A percentile compares a stretch with the other conserved stretches of the same genome.
phyloP scores from a whole-genome alignment of 1,139 yeast genomes.

The Sugiyamaella japonica region DNA sequence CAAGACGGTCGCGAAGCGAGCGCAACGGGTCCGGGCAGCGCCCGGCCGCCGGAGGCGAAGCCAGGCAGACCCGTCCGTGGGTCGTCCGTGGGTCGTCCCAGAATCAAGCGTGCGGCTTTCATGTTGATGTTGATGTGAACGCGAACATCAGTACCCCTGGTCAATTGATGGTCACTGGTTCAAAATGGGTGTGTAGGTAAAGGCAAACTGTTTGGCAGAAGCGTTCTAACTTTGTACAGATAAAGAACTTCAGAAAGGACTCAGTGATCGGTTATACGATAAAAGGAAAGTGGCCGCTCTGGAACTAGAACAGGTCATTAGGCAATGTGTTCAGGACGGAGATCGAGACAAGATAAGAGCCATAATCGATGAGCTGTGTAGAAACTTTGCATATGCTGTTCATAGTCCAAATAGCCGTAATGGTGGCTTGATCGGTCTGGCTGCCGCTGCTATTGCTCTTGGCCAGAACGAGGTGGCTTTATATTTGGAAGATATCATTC shows the following conservation, averaged over 20 bases:
- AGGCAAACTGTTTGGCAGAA: too few relatives aligned
- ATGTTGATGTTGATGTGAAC: background rate
- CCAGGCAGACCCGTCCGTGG: too few relatives aligned
- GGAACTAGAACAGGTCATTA: constrained; percentile 79
- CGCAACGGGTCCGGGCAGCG: background rate
- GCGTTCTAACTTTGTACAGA: constrained; percentile 46
- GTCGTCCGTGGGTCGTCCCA: too few relatives aligned
- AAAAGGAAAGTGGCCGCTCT: constrained; percentile 93
- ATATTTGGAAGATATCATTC: constrained; percentile 82
- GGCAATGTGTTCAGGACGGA: constrained; percentile 65
- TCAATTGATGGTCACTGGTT: background rate
- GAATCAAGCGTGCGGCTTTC: background rate
- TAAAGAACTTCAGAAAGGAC: constrained; percentile 73
- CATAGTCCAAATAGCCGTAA: constrained; percentile 74
- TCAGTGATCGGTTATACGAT: constrained; percentile 88
- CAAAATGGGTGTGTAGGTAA: constrained; percentile 7
- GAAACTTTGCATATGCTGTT: constrained; percentile 73
- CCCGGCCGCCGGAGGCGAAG: background rate
- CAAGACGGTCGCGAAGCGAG: background rate
- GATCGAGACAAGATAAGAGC: constrained; percentile 67
- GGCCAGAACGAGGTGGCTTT: constrained; percentile 68
- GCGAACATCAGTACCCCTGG: background rate
- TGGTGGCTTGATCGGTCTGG: constrained; percentile 75
- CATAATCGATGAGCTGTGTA: constrained; percentile 65
- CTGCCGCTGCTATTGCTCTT: constrained; percentile 75